Conservation (phyloP, 345 rosid species). For the Hibiscus trionum region DNA sequence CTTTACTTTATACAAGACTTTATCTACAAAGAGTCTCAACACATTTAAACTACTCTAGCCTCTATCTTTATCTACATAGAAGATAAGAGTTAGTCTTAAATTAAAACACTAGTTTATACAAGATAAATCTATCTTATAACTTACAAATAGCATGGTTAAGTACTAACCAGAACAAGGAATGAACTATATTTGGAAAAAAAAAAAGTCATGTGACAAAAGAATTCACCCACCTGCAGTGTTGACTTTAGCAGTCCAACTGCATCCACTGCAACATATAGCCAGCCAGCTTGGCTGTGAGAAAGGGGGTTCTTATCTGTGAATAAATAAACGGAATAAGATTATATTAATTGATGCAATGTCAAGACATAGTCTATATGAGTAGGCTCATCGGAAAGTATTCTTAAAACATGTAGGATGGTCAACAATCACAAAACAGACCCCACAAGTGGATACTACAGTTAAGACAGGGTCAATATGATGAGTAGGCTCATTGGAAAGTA, state of each 20-base stretch:
- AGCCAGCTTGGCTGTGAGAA: slow-evolving; percentile 73
- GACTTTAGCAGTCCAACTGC: slow-evolving; percentile 60
- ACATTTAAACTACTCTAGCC: too few relatives aligned
- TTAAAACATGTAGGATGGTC: background rate
- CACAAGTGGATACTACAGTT: background rate
- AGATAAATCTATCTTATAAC: too few relatives aligned
- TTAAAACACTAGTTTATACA: too few relatives aligned
- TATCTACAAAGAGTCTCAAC: too few relatives aligned
- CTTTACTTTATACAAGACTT: too few relatives aligned
- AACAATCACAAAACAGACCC: background rate
- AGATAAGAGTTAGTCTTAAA: too few relatives aligned
- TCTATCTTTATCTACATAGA: too few relatives aligned
- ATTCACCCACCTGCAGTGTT: slow-evolving; percentile 71
- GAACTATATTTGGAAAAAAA: background rate
- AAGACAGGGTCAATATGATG: background rate
- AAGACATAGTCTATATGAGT: background rate
- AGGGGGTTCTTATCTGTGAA: slow-evolving; percentile 74
- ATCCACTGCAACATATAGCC: slow-evolving; percentile 77
- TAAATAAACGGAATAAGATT: background rate
- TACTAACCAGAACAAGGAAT: background rate
- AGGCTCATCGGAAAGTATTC: background rate
- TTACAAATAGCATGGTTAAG: background rate
- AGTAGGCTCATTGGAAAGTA: background rate
- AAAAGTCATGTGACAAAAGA: slow-evolving; percentile 10
- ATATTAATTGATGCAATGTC: background rate